phyloP scores from a whole-genome alignment of 192 early-diverging fungal genomes.

The Cladochytrium replicatum region DNA sequence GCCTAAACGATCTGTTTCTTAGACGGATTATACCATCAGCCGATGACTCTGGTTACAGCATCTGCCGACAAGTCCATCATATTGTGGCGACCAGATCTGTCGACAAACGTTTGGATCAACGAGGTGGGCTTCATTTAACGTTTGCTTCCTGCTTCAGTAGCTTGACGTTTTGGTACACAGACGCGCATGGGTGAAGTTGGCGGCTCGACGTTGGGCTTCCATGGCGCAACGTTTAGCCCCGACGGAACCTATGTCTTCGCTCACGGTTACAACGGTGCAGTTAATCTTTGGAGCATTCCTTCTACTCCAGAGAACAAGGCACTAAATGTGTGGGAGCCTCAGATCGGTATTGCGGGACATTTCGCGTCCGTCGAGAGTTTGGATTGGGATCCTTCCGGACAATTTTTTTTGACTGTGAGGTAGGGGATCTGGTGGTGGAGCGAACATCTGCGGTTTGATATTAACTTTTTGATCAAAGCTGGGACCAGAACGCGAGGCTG shows the following conservation, averaged over 20 bases:
- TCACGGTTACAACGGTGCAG: slow-evolving; percentile 71
- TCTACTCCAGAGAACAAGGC: slow-evolving; percentile 8
- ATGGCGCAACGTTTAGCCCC: slow-evolving; percentile 61
- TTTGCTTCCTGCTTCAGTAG: too few relatives aligned
- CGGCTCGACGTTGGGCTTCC: slow-evolving; percentile 70
- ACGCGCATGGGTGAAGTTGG: slow-evolving; percentile 85
- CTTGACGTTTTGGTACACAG: too few relatives aligned
- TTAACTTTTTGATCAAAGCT: slow-evolving; percentile 29
- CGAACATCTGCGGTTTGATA: too few relatives aligned
- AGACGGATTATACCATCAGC: slow-evolving; percentile 38
- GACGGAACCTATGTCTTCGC: slow-evolving; percentile 58
- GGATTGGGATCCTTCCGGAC: slow-evolving; percentile 72
- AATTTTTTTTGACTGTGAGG: slow-evolving; percentile 65
- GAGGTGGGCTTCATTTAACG: slow-evolving; percentile 31
- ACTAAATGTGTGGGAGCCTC: slow-evolving; percentile 53
- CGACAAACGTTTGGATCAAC: slow-evolving; percentile 76
- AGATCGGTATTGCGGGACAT: slow-evolving; percentile 71
- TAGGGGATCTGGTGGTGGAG: slow-evolving; percentile 6
- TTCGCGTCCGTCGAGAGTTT: slow-evolving; percentile 66
- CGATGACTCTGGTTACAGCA: slow-evolving; percentile 65
- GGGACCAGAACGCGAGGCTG: slow-evolving; percentile 84
- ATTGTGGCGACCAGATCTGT: slow-evolving; percentile 73
- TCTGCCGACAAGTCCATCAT: slow-evolving; percentile 89
- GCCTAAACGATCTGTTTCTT: too few relatives aligned
- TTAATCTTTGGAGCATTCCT: slow-evolving; percentile 71